These are phyloP conservation scores for Acacia concinna DNA, from an alignment of 331 rosid species.

Conservation along the genomic window DNA sequence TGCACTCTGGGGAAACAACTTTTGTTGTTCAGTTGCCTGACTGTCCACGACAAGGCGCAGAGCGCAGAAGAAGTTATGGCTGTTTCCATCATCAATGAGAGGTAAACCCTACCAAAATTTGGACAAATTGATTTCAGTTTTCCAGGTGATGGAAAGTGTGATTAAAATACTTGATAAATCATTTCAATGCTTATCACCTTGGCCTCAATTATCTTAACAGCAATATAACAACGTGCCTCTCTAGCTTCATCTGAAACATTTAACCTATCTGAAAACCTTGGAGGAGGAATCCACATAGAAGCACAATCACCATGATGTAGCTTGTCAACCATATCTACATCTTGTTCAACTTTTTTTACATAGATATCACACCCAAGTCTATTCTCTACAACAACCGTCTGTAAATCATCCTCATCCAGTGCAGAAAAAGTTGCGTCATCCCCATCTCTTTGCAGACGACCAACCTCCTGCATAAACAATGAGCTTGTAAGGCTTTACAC, in stretches of 20 bases:
- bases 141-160: conserved; percentile 6
- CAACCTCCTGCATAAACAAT: conserved; percentile 62
- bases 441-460: conserved; percentile 47
- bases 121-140: conserved; percentile 31
- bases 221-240: conserved; percentile 81
- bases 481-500: conserved; percentile 29
- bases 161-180: conserved; percentile 21
- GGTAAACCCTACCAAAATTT: conserved; percentile 68
- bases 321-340: conserved; percentile 52
- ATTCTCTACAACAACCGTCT: conserved; percentile 81
- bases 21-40: conserved; percentile 82
- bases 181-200: conserved; percentile 59
- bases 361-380: conserved; percentile 84
- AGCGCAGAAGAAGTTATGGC: conserved; percentile 96
- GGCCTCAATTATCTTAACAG: conserved; percentile 86
- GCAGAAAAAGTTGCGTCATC: conserved; percentile 71
- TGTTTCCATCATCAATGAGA: conserved; percentile 81
- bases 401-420: conserved; percentile 92
- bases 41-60: conserved; percentile 81
- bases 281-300: conserved; percentile 92
- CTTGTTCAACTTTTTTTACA: conserved; percentile 69
- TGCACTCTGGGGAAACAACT: conserved; percentile 97
- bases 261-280: conserved; percentile 85
- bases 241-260: conserved; percentile 79
- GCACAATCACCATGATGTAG: conserved; percentile 60